Evolutionary conservation across 108 stramenopile genomes (phyloP).

Genomic region (Skeletonema marinoi): DNA sequence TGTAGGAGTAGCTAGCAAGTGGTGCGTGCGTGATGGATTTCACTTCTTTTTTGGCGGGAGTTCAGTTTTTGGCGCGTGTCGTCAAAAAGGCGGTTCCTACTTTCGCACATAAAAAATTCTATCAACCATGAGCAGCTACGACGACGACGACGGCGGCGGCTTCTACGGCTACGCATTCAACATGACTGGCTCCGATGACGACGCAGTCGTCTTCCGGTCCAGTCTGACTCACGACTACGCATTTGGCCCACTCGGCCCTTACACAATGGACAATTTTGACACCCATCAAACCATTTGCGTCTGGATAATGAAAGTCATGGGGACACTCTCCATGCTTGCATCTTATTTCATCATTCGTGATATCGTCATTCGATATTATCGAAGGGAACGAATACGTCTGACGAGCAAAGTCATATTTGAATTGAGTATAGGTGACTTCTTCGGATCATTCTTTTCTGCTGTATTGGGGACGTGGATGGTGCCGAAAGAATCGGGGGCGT

Average conservation of each 20-base stretch:
- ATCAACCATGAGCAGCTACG: too few species aligned
- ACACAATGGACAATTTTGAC: neutral
- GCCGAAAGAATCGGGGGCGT: conserved; percentile 23
- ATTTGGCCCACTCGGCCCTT: neutral
- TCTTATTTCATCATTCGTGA: conserved; percentile 26
- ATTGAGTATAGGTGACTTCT: conserved; percentile 20
- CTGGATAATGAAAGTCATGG: conserved; percentile 18
- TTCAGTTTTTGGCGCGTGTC: too few species aligned
- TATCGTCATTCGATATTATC: conserved; percentile 19
- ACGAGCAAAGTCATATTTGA: conserved; percentile 27
- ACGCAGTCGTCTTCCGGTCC: neutral
- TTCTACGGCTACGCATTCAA: neutral
- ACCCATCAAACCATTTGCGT: neutral
- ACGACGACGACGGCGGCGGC: too few species aligned
- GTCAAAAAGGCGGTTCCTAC: too few species aligned
- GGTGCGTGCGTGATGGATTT: too few species aligned
- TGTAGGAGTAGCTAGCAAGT: conserved; percentile 56
- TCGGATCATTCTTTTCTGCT: conserved; percentile 17
- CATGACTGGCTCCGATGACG: neutral
- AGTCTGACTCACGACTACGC: neutral
- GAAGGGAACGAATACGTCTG: conserved; percentile 20
- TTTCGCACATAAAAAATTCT: too few species aligned
- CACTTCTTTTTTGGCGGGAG: too few species aligned
- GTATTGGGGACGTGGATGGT: conserved; percentile 46
- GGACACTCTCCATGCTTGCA: conserved; percentile 22